A percentile compares a stretch with the other conserved stretches of the same genome.
Evolutionary conservation across 495 filamentous ascomycete genomes (phyloP).

Genomic region (Aspergillus ostianus): DNA sequence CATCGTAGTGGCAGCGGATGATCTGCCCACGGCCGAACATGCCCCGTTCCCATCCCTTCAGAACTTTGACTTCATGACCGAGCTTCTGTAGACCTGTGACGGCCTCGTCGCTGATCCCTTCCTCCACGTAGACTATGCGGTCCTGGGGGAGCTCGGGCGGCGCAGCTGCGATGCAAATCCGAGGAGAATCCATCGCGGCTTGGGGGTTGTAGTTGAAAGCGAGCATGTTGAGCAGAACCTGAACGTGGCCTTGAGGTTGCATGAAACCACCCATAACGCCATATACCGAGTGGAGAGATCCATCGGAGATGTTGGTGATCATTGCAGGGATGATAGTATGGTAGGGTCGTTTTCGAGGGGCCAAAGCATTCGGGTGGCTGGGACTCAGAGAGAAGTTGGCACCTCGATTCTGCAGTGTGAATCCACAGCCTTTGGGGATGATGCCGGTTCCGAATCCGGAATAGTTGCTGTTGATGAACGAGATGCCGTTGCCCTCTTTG

Average conservation of each 20-base stretch:
- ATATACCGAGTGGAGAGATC: slow-evolving; percentile 75
- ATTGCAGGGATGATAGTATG: slow-evolving; percentile 97
- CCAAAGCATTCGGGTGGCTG: slow-evolving; percentile 74
- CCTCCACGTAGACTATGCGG: slow-evolving; percentile 73
- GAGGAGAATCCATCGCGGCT: slow-evolving; percentile 84
- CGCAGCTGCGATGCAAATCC: slow-evolving; percentile 76
- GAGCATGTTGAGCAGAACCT: slow-evolving; percentile 88
- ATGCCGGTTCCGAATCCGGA: slow-evolving; percentile 86
- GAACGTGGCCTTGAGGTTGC: slow-evolving; percentile 98
- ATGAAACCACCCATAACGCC: slow-evolving; percentile 99
- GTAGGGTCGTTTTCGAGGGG: slow-evolving; percentile 85
- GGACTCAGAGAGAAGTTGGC: slow-evolving; percentile 69
- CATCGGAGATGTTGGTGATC: slow-evolving; percentile 72
- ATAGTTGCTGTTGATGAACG: slow-evolving; percentile 97
- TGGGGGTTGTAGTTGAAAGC: slow-evolving; percentile 83
- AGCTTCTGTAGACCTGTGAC: slow-evolving; percentile 62
- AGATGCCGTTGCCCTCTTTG: slow-evolving; percentile 78
- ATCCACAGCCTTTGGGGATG: slow-evolving; percentile 79
- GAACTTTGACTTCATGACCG: slow-evolving; percentile 72
- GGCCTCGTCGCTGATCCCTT: slow-evolving; percentile 70
- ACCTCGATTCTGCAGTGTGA: slow-evolving; percentile 94
- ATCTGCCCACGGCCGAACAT: slow-evolving; percentile 92
- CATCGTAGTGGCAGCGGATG: slow-evolving; percentile 72
- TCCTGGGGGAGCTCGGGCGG: slow-evolving; percentile 57
- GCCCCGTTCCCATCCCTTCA: slow-evolving; percentile 63